These are phyloP conservation scores for Paramecium primaurelia DNA, from an alignment of 73 alveolate species.

Conservation along the genomic window DNA sequence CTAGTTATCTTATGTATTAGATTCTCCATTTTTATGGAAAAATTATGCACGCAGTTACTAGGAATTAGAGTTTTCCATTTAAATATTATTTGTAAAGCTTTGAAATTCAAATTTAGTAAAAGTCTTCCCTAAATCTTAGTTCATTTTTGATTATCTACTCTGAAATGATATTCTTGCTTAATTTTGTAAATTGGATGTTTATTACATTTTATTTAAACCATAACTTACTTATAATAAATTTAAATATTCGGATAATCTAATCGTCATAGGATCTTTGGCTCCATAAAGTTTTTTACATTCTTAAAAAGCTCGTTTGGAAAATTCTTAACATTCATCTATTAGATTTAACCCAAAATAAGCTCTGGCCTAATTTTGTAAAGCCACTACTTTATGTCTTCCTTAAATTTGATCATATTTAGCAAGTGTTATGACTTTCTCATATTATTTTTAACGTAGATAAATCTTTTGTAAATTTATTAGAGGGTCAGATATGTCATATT, in stretches of 20 bases:
- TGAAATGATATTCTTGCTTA: not conserved
- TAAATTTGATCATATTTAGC: not conserved
- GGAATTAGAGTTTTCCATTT: too few relatives aligned
- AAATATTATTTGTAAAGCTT: not conserved
- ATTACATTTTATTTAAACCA: not conserved
- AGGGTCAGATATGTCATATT: not conserved
- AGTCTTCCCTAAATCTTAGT: not conserved
- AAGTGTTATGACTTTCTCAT: not conserved
- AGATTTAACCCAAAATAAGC: not conserved
- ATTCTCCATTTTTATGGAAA: too few relatives aligned
- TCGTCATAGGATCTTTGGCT: not conserved
- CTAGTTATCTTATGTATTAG: not conserved
- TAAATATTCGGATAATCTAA: not conserved
- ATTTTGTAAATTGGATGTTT: not conserved
- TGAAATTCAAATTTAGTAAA: not conserved
- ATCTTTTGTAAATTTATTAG: not conserved
- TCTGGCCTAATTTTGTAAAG: not conserved
- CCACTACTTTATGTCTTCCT: not conserved
- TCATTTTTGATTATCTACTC: not conserved
- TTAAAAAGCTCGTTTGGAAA: not conserved
- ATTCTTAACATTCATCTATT: not conserved
- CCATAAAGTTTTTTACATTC: not conserved
- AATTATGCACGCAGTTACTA: not conserved
- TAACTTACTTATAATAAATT: not conserved
- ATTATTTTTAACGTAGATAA: not conserved